Percentiles rank a stretch among this genome's conserved stretches.
Conservation (phyloP, 305 asterid genomes). For the Fraxinus greggii region DNA sequence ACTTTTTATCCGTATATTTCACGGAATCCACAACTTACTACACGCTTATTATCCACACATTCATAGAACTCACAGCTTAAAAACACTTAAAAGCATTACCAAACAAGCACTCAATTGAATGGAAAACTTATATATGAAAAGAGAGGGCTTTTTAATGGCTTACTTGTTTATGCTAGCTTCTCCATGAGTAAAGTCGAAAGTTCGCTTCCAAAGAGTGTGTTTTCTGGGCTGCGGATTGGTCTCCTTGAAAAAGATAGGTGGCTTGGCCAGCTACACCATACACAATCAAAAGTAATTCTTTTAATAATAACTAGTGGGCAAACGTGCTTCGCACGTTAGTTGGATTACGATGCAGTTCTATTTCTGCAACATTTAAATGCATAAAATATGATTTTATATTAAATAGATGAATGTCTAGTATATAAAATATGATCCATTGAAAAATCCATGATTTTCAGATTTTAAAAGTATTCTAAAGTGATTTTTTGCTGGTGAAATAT, state of each 20-base stretch:
- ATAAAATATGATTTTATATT: too few species aligned
- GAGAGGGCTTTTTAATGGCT: conserved; percentile 17
- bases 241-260: conserved; percentile 68
- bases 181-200: conserved; percentile 75
- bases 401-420: too few species aligned
- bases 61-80: background rate
- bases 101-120: background rate
- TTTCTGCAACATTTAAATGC: too few species aligned
- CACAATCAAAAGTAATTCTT: conserved; percentile 4
- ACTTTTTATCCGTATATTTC: too few species aligned
- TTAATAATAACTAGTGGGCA: background rate
- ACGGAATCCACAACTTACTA: background rate
- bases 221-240: conserved; percentile 87
- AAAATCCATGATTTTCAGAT: background rate
- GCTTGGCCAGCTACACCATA: conserved; percentile 56
- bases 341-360: too few species aligned
- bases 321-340: too few species aligned
- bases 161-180: conserved; percentile 71
- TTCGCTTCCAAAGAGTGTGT: conserved; percentile 79
- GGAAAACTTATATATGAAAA: background rate
- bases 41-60: background rate
- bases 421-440: too few species aligned
- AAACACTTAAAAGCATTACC: background rate
- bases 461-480: background rate
- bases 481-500: background rate